Base-by-base conservation (phyloP, 2,329 filamentous ascomycete species). In the Talaromyces sp. region DNA sequence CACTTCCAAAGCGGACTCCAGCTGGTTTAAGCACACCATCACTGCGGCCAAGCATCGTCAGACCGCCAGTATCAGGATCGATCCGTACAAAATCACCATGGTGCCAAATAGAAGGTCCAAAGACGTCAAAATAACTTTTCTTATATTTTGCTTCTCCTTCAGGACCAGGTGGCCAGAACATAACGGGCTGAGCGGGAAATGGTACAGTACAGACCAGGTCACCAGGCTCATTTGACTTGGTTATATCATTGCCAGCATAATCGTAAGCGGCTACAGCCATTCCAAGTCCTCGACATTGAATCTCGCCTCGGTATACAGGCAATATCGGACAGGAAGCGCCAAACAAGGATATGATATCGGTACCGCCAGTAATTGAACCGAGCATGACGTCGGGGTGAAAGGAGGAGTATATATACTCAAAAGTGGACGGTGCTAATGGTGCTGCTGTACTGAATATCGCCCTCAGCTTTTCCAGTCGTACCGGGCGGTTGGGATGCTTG, bases 381-480 rank as follows among this genome's bases (percentile, higher is more conserved):
- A 98, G 86, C 77, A 97, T 94, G 69, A 98, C 83, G n/a, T 85
- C 82, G 0, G 85, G 73, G 1, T 93, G 92, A 73, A 98, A 96
- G 1, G 90, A 90, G 31, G 85, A 81, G 79, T 98, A 97, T 62
- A 97, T 88, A 73, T 96, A 98, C 65, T 87, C 83, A 78, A 97
- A 98, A 1, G 95, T 98, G 1, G 92, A 96, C 0, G 95, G 94
- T 0, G 94, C 93, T 1, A 99, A 82, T 3, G 94, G 93, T 0
- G 93, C 96, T 37, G 93, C 95, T 1, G 94, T 98, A 22, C 92
- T 96, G 81, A 97, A 98, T 66, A 99, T 92, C 3, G 93, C 92
- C 75, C 90, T 86, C 14, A 99, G 82, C 1, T 83, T 77, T 8
- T 76, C 69, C n/a, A 83, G 70, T 14, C 71, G 72, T 10, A 77